A percentile compares a stretch with the other conserved stretches of the same genome.
These are phyloP conservation scores for Leishmania tarentolae DNA, from an alignment of 208 protist genomes.

Conservation along the genomic window DNA sequence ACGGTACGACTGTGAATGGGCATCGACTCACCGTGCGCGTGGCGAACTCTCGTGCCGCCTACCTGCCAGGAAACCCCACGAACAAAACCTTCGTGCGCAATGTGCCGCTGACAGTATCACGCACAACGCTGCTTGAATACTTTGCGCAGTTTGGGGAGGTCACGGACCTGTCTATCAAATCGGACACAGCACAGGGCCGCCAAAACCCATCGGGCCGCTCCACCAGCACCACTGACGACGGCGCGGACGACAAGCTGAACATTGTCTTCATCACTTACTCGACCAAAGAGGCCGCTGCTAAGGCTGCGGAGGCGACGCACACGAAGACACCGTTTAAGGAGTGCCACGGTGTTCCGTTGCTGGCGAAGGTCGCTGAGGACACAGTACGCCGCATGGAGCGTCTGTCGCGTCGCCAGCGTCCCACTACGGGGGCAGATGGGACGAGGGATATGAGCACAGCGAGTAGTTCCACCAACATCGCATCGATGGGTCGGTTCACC, in stretches of 20 bases:
- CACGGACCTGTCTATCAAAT: constrained; percentile 70
- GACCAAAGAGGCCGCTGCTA: constrained; percentile 57
- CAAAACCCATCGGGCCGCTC: constrained; percentile 5
- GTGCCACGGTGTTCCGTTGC: constrained; percentile 66
- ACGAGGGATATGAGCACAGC: constrained; percentile 3
- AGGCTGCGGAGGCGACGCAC: constrained; percentile 64
- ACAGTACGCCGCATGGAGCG: constrained; percentile 67
- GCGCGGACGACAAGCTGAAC: constrained; percentile 40
- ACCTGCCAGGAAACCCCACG: constrained; percentile 66
- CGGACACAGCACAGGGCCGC: constrained; percentile 52
- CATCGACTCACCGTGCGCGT: constrained; percentile 58
- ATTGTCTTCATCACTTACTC: constrained; percentile 81
- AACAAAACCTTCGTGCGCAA: constrained; percentile 82
- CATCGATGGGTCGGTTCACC: constrained; percentile 1
- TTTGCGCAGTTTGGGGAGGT: constrained; percentile 71
- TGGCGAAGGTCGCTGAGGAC: constrained; percentile 82
- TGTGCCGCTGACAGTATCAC: constrained; percentile 54
- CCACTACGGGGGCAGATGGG: not conserved
- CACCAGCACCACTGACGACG: constrained; percentile 7
- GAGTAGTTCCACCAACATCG: not conserved
- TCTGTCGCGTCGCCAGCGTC: constrained; percentile 43
- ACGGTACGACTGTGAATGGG: constrained; percentile 38
- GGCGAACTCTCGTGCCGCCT: constrained; percentile 67
- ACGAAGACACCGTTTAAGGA: constrained; percentile 60
- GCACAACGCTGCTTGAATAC: constrained; percentile 41